Evolutionary conservation across 768 basidiomycete genomes (phyloP), one percentile per base, ranked within the genome.

Genomic region (Pisolithus albus): DNA sequence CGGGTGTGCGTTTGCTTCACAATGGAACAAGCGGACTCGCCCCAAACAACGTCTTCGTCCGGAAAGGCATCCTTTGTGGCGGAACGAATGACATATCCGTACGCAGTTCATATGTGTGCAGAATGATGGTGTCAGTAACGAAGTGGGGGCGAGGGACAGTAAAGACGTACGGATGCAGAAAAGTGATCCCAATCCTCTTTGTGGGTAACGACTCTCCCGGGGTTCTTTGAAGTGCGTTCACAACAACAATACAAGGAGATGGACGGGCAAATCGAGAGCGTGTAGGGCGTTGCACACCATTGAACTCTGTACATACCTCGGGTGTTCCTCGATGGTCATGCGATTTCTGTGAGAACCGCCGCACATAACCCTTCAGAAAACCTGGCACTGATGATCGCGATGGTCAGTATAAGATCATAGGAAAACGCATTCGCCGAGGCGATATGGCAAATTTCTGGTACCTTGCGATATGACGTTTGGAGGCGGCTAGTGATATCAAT

Each of bases 321-420:
- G 21, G 21, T 23, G 21, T 23, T 23, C 93, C 93, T 10, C 93
- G 78, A 67, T 97, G 93, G 62, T 97, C 93, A 64, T 92, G 88
- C 51, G 91, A 94, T 62, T 81, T 80, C 68, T 95, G 92, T 0
- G 92, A 89, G 60, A 96, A 96, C 23, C 93, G 75, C 1, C 92
- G 80, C 0, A 94, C 88, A 54, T 92, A 92, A 32, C 89, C 89
- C 69, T 92, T 95, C 57, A 96, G 72, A 61, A 85, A 96, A 8
- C 93, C 93, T 0, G 88, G 75, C 0, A 75, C 88, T 86, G 51
- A 32, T 23, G 21, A 23, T 23, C 23, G 26, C 11, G 9, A 16
- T 11, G 10, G 16, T 18, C 15, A 40, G 5, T 47, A 28, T 23
- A 11, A 46, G 21, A 23, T 23, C 21, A 1, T 23, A 23, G 4